Conservation (phyloP, 768 basidiomycete genomes). For the Lentinus tigrinus region DNA sequence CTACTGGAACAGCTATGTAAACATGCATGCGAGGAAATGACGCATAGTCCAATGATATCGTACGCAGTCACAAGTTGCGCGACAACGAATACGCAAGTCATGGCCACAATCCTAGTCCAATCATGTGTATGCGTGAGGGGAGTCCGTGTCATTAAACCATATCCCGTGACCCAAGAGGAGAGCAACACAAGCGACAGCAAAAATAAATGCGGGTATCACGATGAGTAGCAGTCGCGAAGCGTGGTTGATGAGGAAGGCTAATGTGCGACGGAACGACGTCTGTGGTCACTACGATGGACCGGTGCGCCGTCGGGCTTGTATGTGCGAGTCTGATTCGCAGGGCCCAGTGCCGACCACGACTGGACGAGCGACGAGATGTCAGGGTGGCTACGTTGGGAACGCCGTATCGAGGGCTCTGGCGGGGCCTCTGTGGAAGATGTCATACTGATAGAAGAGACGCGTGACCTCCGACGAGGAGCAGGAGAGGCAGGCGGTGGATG, state of each 20-base stretch:
- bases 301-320: slow-evolving; percentile 34
- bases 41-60: no score
- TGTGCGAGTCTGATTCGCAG: slow-evolving; percentile 56
- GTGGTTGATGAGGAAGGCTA: no score
- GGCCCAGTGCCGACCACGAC: slow-evolving; percentile 55
- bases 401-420: slow-evolving; percentile 49
- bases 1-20: no score
- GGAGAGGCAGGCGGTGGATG: background rate
- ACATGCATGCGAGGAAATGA: no score
- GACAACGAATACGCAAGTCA: no score
- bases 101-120: background rate
- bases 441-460: slow-evolving; percentile 30
- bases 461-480: slow-evolving; percentile 2
- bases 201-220: background rate
- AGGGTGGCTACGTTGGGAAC: slow-evolving; percentile 48
- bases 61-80: no score
- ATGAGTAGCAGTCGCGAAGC: background rate
- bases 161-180: background rate
- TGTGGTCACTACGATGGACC: background rate
- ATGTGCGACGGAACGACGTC: background rate
- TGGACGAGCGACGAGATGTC: slow-evolving; percentile 59
- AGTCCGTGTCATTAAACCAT: background rate
- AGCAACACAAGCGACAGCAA: background rate
- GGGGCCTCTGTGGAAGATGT: slow-evolving; percentile 37
- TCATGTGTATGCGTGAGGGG: background rate